Base-by-base conservation (phyloP, 352 stramenopile genomes). In the Globisporangium iwayamae region DNA sequence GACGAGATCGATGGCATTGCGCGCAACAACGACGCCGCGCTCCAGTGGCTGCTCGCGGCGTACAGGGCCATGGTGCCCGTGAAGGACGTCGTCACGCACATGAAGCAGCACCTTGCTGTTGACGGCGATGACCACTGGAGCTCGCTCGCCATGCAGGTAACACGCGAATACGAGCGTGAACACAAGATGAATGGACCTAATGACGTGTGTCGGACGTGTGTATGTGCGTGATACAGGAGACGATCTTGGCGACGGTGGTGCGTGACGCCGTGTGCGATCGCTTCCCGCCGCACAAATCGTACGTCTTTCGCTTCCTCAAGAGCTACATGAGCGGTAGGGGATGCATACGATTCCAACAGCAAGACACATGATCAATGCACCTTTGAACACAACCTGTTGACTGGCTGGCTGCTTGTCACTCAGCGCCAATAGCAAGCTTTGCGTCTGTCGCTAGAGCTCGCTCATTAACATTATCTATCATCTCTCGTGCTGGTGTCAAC, bases 281-380 rank as follows among this genome's bases (percentile, higher is more conserved):
- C n/a, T 91, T 80, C 64, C 65, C 83, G 16, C 85, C 83, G 7
- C 73, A 81, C 46, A 71, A 67, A 56, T 85, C 63, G 30, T 94
- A 90, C 62, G 82, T 76, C 16, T 92, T 83, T 64, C 78, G 75
- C 4, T 85, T 94, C 30, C 71, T 94, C 25, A 94, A 92, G 65
- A 66, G 18, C 43, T 92, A 81, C 68, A 73, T 84, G 28, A 62
- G 78, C 51, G 83, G 85, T 92, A 74, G 5, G 70, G 36, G 13
- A 41, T 34, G 56, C 43, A 36, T 36, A 13, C 18, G 30, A n/a
- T 45, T 25, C 52, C n/a, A 25, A 50, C 18, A 48, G 10, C 16
- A 22, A 47, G 3, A 2, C 43, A 50, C 43, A 4, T 7, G 3
- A 28, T 28, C 25, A n/a, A 30, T 47, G 18, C 18, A 16, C 3